These are phyloP conservation scores for Monosporozyma yasuniensis DNA, from an alignment of 805 yeast genomes.

Conservation along the genomic window DNA sequence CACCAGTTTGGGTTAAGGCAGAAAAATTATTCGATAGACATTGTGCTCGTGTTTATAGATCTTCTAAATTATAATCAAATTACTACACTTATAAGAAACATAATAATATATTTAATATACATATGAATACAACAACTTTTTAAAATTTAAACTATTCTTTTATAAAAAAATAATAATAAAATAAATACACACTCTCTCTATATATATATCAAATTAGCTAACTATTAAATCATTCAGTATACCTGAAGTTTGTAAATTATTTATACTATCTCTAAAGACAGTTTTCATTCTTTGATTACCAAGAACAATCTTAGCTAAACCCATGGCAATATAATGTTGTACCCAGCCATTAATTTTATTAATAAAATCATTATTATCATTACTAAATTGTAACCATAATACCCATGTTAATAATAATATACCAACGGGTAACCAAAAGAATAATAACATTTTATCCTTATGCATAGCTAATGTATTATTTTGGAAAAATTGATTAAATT, in stretches of 20 bases:
- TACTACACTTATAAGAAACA: background rate
- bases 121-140: too few species aligned
- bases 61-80: conserved; percentile 33
- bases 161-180: background rate
- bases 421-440: conserved; percentile 85
- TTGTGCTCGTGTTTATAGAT: conserved; percentile 57
- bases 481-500: conserved; percentile 33
- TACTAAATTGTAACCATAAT: conserved; percentile 32
- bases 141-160: background rate
- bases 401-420: conserved; percentile 44
- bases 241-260: conserved; percentile 22
- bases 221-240: conserved; percentile 9
- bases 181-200: background rate
- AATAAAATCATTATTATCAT: conserved; percentile 25
- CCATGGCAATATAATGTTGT: conserved; percentile 35
- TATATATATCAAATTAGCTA: background rate
- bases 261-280: conserved; percentile 31
- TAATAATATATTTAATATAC: too few species aligned
- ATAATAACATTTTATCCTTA: conserved; percentile 76
- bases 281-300: conserved; percentile 45
- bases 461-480: conserved; percentile 39
- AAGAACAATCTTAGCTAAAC: conserved; percentile 40
- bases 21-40: conserved; percentile 75
- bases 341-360: conserved; percentile 24
- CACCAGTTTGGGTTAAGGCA: conserved; percentile 91